Base-by-base conservation (phyloP, 2,329 filamentous ascomycete species). In the Herpomyces periplanetae region DNA sequence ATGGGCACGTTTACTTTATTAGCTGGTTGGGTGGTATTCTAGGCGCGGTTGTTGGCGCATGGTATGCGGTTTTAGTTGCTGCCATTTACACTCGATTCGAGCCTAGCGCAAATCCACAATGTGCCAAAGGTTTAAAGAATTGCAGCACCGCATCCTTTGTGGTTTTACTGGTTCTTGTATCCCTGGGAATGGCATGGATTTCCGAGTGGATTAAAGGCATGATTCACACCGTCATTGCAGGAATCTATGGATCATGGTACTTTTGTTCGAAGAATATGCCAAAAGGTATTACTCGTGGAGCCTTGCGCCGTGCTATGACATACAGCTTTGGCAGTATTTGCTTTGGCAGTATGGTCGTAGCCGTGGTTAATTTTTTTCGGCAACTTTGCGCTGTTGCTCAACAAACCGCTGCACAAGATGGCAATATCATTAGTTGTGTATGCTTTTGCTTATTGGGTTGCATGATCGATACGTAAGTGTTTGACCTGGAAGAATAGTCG, bases 171-270 rank as follows among this genome's bases (percentile, higher is more conserved):
- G n/a, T n/a, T n/a, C n/a, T n/a, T n/a, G n/a, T n/a, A n/a, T n/a
- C n/a, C n/a, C n/a, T n/a, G n/a, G n/a, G n/a, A n/a, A n/a, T n/a
- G n/a, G n/a, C n/a, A n/a, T n/a, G n/a, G n/a, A n/a, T n/a, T n/a
- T n/a, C n/a, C n/a, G 14, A 15, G 7, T 75, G 64, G 50, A 43
- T 88, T 29, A 88, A 88, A 44, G 87, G 85, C 39, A 71, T 66
- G 1, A 66, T 87, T 17, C 71, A 91, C 34, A 63, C 62, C 2
- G 71, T 58, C 10, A 63, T 87, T 23, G 64, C 69, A 0, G 73
- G 75, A 0, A 59, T 87, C 1, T 88, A 85, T 30, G 73, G 69
- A 1, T 62, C 63, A 1, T 91, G 75, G 75, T 91, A 85, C 42
- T 88, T 85, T 35, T 62, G 53, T 27, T 40, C 45, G 4, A 41